Base-by-base conservation (phyloP, 2,329 filamentous ascomycete species). In the Fusarium sp. region DNA sequence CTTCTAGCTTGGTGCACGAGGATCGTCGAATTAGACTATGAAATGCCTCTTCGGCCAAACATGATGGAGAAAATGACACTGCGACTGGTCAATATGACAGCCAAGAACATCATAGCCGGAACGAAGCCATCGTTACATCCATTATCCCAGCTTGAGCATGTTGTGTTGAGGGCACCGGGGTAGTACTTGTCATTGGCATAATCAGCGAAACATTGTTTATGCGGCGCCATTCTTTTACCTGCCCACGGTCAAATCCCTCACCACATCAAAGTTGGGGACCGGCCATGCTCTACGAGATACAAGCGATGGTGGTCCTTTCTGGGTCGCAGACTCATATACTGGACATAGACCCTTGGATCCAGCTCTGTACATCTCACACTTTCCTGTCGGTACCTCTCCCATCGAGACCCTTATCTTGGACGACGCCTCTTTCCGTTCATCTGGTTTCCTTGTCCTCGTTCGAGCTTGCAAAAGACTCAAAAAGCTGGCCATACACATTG, bases 361-460 rank as follows among this genome's bases (percentile, higher is more conserved):
- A 25, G 34, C 27, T 3, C 3, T 30, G 0, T 27, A 44, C 5
- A 20, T 54, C 12, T 24, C 49, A 0, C n/a, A 16, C 0, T 38
- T 59, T 9, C 40, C 57, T 6, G 0, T 29, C 3, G 9, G 49
- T 3, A 38, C 29, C 16, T 59, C 57, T 3, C 5, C 49, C 6
- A 5, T 59, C 4, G 49, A 56, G 15, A 24, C 55, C 2, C n/a
- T 59, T 8, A 8, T 56, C 6, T 2, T 59, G 9, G 29, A 22
- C 2, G 1, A 12, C 2, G 3, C 16, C 5, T 13, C 13, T 3
- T n/a, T 58, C 8, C 15, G 25, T 0, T 6, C 1, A 20, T 5
- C 18, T 3, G 40, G 49, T 4, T n/a, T 59, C 0, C 12, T 56
- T 1, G 55, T 40, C 2, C 8, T 59, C 4, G 5, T 44, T 6